These are phyloP conservation scores for Lentinula raphanica DNA, from an alignment of 768 basidiomycete genomes.

Conservation along the genomic window DNA sequence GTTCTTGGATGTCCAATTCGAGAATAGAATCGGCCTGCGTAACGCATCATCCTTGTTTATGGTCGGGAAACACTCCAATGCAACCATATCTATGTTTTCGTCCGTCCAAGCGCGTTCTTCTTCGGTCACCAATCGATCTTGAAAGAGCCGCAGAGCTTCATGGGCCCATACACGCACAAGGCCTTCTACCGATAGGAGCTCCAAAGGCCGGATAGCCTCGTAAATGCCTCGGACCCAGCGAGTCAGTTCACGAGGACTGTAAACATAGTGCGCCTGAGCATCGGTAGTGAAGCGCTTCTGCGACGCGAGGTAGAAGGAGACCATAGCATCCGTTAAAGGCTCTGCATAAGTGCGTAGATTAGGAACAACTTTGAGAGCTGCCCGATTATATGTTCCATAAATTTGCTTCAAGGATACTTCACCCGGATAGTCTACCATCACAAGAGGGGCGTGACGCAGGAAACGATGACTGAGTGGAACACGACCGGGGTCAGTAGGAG, in stretches of 20 bases:
- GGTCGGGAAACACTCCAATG: constrained; percentile 89
- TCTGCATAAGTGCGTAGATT: constrained; percentile 89
- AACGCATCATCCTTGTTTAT: constrained; percentile 86
- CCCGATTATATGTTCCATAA: constrained; percentile 96
- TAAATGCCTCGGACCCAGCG: constrained; percentile 97
- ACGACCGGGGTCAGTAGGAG: constrained; percentile 97
- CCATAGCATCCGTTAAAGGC: constrained; percentile 97
- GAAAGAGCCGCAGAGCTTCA: constrained; percentile 94
- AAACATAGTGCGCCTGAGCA: constrained; percentile 97
- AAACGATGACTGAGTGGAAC: constrained; percentile 98
- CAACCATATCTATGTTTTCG: constrained; percentile 78
- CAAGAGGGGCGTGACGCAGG: constrained; percentile 91
- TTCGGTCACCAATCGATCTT: constrained; percentile 91
- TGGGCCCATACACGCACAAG: constrained; percentile 97
- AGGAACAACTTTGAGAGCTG: constrained; percentile 91
- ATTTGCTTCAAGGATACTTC: constrained; percentile 96
- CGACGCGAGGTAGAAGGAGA: constrained; percentile 89
- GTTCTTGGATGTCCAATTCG: constrained; percentile 98
- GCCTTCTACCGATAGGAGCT: constrained; percentile 90
- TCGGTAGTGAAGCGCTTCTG: constrained; percentile 95
- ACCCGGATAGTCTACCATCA: constrained; percentile 99
- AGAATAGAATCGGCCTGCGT: constrained; percentile 87
- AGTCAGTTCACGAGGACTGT: constrained; percentile 97
- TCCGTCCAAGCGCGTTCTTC: constrained; percentile 95
- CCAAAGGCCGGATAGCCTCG: constrained; percentile 91